Evolutionary conservation across 495 filamentous ascomycete species (phyloP), one percentile per base, ranked within the genome.

Genomic region (Penicillium coprophilum): DNA sequence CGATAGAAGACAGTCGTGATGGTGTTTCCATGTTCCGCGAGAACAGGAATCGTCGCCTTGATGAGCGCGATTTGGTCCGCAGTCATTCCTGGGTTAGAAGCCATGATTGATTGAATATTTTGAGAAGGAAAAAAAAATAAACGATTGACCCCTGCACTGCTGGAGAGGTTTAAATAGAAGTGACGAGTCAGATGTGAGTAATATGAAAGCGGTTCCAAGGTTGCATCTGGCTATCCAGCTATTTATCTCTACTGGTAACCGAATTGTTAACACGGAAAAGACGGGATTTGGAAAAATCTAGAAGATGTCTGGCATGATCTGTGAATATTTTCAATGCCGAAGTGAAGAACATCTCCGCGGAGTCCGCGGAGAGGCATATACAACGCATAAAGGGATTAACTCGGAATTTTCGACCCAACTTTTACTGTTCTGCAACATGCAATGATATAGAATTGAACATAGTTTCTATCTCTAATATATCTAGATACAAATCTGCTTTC

Each of bases 1-100:
- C 77, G 67, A 70, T 92, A 92, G 76, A 91, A 90, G 50, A 78
- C 62, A 9, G 71, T 76, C 17, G 87, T 89, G 70, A 91, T 89
- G 44, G 78, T 75, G 19, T 68, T 68, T 67, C 88, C 88, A 67
- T 91, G 82, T 53, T 84, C 77, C 40, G 80, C 77, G 17, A 91
- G 77, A 12, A 90, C 67, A 7, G 74, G 74, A 46, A 77, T 71
- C 6, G 75, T 77, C 45, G 75, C 71, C 61, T 77, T 77, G 66
- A 78, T 76, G 43, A 76, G 56, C 3, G 63, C 48, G 38, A 73
- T 53, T 50, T 78, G 75, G 32, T 71, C 65, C 11, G 70, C 59
- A 2, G 68, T 59, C 28, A 68, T 53, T 38, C 28, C 44, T 3
- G 43, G 46, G 27, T 38, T 53, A 39, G 63, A 68, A 32, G 52